Base-by-base conservation (phyloP, 2,329 filamentous ascomycete species). In the Claviceps capensis region DNA sequence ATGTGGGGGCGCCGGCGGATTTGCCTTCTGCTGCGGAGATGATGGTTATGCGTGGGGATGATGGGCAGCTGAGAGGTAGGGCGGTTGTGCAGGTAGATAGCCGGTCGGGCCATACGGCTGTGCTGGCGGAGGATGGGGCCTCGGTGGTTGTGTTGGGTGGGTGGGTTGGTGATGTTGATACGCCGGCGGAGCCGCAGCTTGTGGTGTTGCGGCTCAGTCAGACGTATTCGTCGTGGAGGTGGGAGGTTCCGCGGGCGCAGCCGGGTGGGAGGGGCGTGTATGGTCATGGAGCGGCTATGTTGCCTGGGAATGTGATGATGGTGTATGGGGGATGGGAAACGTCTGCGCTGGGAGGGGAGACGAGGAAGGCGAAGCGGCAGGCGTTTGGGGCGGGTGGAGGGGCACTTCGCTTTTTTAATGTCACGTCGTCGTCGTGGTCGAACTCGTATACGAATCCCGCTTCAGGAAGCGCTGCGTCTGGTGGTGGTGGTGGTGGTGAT, bases 61-160 rank as follows among this genome's bases (percentile, higher is more conserved):
- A 43, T 16, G 41, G n/a, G 41, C 17, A 14, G 30, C 1, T 34
- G 30, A 11, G 26, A 30, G 26, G 30, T 34, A 4, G 30, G 9
- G 8, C 41, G 41, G 30, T 3, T 42, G 38, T 45, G 8, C 37
- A 56, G 1, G 74, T 94, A 6, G 86, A 95, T 58, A 88, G 88
- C 40, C 76, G 93, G 52, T 95, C 90, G 4, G 93, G 93, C 0
- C 93, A 98, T 63, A 90, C 87, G 0, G 83, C 91, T 1, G 78
- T 95, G 1, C 69, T 96, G 4, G 87, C 81, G 30, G 78, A 85
- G 50, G 88, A 95, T 61, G 90, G 90, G 0, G 78, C 72, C 26
- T 81, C 78, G n/a, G 72, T 97, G 8, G 71, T 95, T 42, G 71
- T 98, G 1, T 75, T 89, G 54, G 93, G 93, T 19, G 93, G 93